Conservation (phyloP, 108 stramenopile species). For the Schizochytrium sp. region DNA sequence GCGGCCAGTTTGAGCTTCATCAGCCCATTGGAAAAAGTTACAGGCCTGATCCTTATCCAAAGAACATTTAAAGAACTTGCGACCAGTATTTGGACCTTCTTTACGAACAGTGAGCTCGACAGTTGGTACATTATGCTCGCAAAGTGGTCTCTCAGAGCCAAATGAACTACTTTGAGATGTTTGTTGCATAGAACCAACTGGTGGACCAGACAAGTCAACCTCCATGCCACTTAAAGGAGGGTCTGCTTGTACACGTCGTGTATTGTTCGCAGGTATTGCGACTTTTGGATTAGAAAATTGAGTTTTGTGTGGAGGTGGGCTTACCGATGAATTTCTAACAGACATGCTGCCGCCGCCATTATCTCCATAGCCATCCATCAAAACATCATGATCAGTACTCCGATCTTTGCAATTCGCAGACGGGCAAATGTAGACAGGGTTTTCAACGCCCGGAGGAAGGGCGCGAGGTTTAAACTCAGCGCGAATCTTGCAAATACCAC, state of each 20-base stretch:
- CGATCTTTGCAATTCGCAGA: background rate
- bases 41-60: background rate
- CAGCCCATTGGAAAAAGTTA: conserved; percentile 29
- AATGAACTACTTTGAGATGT: no score
- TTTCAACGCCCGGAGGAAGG: conserved; percentile 3
- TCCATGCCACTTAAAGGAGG: no score
- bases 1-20: background rate
- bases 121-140: background rate
- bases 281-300: no score
- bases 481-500: background rate
- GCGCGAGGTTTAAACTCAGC: background rate
- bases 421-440: background rate
- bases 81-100: conserved; percentile 2
- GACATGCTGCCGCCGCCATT: background rate
- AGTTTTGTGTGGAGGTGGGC: no score
- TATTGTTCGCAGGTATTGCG: no score
- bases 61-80: conserved; percentile 38
- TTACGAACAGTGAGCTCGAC: background rate
- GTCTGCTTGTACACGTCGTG: no score
- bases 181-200: no score
- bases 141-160: no score
- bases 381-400: background rate
- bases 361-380: background rate
- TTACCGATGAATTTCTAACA: no score
- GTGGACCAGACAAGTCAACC: no score